Conservation (phyloP, 2,329 filamentous ascomycete species). For the Monilinia laxa region DNA sequence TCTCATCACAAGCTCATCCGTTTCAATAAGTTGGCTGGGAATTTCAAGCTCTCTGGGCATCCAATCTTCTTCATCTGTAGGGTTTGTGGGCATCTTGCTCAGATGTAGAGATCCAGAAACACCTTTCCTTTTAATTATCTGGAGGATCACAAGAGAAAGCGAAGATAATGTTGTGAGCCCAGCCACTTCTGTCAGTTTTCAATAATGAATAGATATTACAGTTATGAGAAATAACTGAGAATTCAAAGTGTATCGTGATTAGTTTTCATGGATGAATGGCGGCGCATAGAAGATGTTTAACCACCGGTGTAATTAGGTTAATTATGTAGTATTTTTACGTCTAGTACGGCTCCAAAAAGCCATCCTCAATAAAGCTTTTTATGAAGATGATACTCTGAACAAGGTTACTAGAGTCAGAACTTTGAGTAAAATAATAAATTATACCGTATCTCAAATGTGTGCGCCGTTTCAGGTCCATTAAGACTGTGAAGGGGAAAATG, state of each 20-base stretch:
- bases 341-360: neutral
- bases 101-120: neutral
- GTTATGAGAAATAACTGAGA: neutral
- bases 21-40: neutral
- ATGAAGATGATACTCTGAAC: too few relatives aligned
- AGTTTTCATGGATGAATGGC: neutral
- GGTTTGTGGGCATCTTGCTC: neutral
- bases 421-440: too few relatives aligned
- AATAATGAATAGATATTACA: too few relatives aligned
- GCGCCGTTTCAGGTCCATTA: neutral
- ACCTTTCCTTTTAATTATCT: rapidly evolving
- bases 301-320: too few relatives aligned
- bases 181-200: neutral
- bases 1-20: neutral
- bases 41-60: neutral
- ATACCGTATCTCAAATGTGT: neutral
- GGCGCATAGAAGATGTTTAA: neutral
- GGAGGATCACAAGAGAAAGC: neutral
- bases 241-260: rapidly evolving
- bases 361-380: neutral
- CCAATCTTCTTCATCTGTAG: neutral
- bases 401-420: too few relatives aligned
- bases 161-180: neutral
- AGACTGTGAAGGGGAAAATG: rapidly evolving
- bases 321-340: neutral